Evolutionary conservation across 805 yeast species (phyloP).

Genomic region (Metschnikowia orientalis): DNA sequence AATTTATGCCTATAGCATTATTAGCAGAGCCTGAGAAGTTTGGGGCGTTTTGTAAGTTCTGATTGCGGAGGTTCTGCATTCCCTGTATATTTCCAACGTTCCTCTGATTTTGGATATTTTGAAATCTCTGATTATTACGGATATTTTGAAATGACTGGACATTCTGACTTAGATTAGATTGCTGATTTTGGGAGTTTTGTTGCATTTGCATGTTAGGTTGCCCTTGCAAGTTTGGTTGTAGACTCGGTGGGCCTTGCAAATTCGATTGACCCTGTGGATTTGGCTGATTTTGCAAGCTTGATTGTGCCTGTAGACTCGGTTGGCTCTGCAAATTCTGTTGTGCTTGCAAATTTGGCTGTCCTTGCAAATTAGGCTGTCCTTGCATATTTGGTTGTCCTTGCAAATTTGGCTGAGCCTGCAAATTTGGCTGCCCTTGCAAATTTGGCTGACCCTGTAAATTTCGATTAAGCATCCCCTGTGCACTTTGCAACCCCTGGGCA

Average conservation of each 20-base stretch:
- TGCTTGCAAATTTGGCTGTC: slow-evolving; percentile 5
- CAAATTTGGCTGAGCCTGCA: slow-evolving; percentile 4
- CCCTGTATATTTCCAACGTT: slow-evolving; percentile 2
- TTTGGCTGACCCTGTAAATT: slow-evolving; percentile 13
- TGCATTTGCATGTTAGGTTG: slow-evolving; percentile 6
- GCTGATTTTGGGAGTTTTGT: slow-evolving; percentile 6
- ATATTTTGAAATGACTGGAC: slow-evolving; percentile 2
- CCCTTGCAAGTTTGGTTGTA: slow-evolving; percentile 1
- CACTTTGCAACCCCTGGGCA: slow-evolving; percentile 2
- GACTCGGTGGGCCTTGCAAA: slow-evolving; percentile 3
- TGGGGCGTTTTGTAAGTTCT: slow-evolving; percentile 2
- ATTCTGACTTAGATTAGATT: neutral
- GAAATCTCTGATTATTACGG: slow-evolving; percentile 3
- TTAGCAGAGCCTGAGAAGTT: too few species aligned
- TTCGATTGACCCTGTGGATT: too few species aligned
- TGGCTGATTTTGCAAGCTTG: slow-evolving; percentile 1
- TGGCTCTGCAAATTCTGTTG: slow-evolving; percentile 10
- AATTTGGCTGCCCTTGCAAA: slow-evolving; percentile 1
- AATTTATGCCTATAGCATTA: too few species aligned
- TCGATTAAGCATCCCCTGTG: slow-evolving; percentile 3
- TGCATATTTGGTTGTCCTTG: slow-evolving; percentile 12
- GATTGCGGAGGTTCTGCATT: slow-evolving; percentile 2
- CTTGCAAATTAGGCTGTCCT: slow-evolving; percentile 1
- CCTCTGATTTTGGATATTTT: slow-evolving; percentile 1
- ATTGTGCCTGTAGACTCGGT: slow-evolving; percentile 1